A percentile compares a stretch with the other conserved stretches of the same genome.
These are phyloP conservation scores for Chlorella sorokiniana DNA, from an alignment of 139 green algal species.

Conservation along the genomic window DNA sequence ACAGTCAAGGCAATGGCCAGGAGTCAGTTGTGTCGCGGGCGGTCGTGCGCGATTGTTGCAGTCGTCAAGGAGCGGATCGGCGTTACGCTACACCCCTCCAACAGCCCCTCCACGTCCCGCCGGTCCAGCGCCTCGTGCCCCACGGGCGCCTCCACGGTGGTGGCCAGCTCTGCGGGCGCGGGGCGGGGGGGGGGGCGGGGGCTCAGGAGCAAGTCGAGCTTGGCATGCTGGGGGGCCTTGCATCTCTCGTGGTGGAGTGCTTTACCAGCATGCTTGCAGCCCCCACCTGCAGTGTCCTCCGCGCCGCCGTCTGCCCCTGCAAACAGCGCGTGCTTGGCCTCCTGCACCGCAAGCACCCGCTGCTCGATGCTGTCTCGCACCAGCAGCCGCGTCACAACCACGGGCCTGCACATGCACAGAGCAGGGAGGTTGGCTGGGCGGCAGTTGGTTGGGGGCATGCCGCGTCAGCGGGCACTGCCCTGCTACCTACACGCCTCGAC, in stretches of 20 bases:
- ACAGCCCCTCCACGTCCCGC: slow-evolving; percentile 12
- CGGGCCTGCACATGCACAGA: slow-evolving; percentile 17
- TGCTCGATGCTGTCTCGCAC: slow-evolving; percentile 54
- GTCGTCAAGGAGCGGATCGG: neutral
- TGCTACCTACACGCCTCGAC: no score
- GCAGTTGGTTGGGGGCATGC: neutral
- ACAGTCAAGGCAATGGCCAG: no score
- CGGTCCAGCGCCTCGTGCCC: neutral
- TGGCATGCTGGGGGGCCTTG: no score
- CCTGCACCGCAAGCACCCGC: slow-evolving; percentile 24
- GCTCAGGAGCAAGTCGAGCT: neutral
- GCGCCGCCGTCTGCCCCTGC: neutral
- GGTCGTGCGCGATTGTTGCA: no score
- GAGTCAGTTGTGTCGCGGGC: no score
- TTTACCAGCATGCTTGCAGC: neutral
- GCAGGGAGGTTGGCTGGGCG: neutral
- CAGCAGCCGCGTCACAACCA: slow-evolving; percentile 51
- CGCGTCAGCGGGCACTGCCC: no score
- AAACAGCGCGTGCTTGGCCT: slow-evolving; percentile 34
- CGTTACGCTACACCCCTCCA: slow-evolving; percentile 21
- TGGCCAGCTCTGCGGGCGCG: slow-evolving; percentile 7
- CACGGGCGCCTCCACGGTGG: slow-evolving; percentile 13
- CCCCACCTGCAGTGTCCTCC: slow-evolving; percentile 18
- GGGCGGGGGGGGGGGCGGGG: neutral
- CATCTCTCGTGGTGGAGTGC: no score